Conservation (phyloP, 345 rosid species). For the Turnera subulata region DNA sequence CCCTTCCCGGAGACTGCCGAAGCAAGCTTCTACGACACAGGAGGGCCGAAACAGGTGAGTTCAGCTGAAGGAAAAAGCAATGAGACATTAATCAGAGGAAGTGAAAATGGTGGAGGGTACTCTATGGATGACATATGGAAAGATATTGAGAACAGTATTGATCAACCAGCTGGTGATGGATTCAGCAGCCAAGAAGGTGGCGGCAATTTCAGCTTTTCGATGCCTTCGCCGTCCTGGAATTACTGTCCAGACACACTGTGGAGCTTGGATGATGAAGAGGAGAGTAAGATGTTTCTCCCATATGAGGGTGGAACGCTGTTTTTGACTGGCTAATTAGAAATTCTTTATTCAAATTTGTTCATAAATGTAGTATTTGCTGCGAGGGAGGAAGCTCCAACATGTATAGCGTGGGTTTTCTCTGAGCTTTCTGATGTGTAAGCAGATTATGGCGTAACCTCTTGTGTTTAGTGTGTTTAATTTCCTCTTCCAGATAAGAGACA, state of each 20-base stretch:
- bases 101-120: slow-evolving; percentile 42
- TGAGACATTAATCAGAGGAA: slow-evolving; percentile 35
- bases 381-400: slow-evolving; percentile 37
- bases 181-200: slow-evolving; percentile 36
- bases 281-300: slow-evolving; percentile 51
- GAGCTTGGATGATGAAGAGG: slow-evolving; percentile 64
- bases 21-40: slow-evolving; percentile 75
- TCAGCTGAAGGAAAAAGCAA: slow-evolving; percentile 28
- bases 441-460: slow-evolving; percentile 14
- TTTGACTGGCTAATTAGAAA: slow-evolving; percentile 50
- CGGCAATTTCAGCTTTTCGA: slow-evolving; percentile 39
- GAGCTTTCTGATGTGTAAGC: slow-evolving; percentile 32
- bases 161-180: slow-evolving; percentile 47
- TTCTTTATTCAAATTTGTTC: slow-evolving; percentile 50
- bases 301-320: slow-evolving; percentile 36
- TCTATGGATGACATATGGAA: slow-evolving; percentile 91
- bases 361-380: slow-evolving; percentile 16
- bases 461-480: slow-evolving; percentile 29
- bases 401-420: slow-evolving; percentile 33
- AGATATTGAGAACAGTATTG: slow-evolving; percentile 57
- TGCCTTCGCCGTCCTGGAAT: slow-evolving; percentile 64
- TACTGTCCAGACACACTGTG: slow-evolving; percentile 53
- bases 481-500: slow-evolving; percentile 19
- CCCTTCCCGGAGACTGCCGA: slow-evolving; percentile 45
- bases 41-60: slow-evolving; percentile 38